Base-by-base conservation (phyloP, 2,329 filamentous ascomycete genomes). In the Hymenoscyphus infarciens region DNA sequence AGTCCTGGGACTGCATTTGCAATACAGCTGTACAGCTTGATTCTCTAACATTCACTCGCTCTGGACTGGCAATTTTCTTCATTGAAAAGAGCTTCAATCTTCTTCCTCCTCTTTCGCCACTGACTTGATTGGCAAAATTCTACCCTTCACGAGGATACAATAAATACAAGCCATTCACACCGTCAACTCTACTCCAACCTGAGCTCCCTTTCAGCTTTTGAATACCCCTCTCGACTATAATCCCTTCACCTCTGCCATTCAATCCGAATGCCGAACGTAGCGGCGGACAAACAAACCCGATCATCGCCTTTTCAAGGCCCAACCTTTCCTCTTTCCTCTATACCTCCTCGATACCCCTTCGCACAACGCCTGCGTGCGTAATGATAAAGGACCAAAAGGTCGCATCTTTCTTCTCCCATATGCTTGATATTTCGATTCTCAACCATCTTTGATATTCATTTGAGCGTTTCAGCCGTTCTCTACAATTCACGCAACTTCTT, bases 221-320 rank as follows among this genome's bases (percentile, higher is more conserved):
- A 22, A 52, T 52, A 52, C n/a, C 11, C 10, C 8, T 13, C 19
- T 52, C 45, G 19, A 52, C 7, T 22, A 52, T 22, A 52, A 10
- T 11, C 25, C 27, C 53, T 56, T 35, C 53, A 22, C 52, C 64
- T 55, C 52, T 60, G 66, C 65, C 67, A 60, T 55, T 72, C 71
- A 13, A 19, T 19, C n/a, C 45, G 45, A 4, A 52, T 52, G 45
- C n/a, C 45, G 45, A 52, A 52, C 45, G 19, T 52, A 25, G 19
- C 45, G n/a, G 13, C 45, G 45, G 45, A 52, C 45, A 52, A 52
- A 25, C 19, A 22, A 52, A 13, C 45, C 22, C 45, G 7, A 42
- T 19, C n/a, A n/a, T 19, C n/a, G 10, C 10, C 45, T 13, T 52
- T 52, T 22, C 45, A 25, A 52, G 45, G 45, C 19, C 22, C 10